Evolutionary conservation across 2,329 filamentous ascomycete species (phyloP).

Genomic region (Acarospora socialis): DNA sequence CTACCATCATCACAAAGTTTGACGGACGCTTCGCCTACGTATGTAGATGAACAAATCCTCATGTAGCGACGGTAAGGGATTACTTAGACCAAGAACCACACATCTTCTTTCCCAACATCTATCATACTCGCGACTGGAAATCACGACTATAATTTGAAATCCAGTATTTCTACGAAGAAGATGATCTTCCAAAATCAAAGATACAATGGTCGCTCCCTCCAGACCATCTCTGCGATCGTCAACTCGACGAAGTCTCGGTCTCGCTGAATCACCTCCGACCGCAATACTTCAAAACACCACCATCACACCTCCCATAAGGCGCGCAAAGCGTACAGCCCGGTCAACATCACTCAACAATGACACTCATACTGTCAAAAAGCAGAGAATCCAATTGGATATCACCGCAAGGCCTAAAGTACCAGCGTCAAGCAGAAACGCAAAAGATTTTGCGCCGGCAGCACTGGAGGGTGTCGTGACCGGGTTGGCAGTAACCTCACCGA

Average conservation of each 20-base stretch:
- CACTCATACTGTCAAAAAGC: conserved; percentile 8
- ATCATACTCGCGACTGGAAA: conserved; percentile 1
- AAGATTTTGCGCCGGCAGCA: conserved; percentile 6
- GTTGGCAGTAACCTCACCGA: not conserved
- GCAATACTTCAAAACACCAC: conserved; percentile 13
- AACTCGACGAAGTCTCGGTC: conserved; percentile 8
- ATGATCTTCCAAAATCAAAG: conserved; percentile 5
- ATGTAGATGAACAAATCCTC: not conserved
- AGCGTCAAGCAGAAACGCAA: conserved; percentile 6
- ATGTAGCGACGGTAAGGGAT: no score
- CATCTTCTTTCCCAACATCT: no score
- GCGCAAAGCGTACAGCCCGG: conserved; percentile 9
- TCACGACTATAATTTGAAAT: not conserved
- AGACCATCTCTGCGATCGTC: conserved; percentile 19
- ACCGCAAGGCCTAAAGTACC: conserved; percentile 5
- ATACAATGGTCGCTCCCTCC: conserved; percentile 20
- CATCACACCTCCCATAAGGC: conserved; percentile 5
- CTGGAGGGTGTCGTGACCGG: not conserved
- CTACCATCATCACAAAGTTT: no score
- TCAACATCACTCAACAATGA: conserved; percentile 4
- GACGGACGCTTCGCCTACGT: not conserved
- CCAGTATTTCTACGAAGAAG: not conserved
- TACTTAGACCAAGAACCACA: no score
- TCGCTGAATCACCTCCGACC: conserved; percentile 15
- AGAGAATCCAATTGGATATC: conserved; percentile 1